Evolutionary conservation across 2,329 filamentous ascomycete species (phyloP), one percentile per base, ranked within the genome.

Genomic region (Penicillium sp.): DNA sequence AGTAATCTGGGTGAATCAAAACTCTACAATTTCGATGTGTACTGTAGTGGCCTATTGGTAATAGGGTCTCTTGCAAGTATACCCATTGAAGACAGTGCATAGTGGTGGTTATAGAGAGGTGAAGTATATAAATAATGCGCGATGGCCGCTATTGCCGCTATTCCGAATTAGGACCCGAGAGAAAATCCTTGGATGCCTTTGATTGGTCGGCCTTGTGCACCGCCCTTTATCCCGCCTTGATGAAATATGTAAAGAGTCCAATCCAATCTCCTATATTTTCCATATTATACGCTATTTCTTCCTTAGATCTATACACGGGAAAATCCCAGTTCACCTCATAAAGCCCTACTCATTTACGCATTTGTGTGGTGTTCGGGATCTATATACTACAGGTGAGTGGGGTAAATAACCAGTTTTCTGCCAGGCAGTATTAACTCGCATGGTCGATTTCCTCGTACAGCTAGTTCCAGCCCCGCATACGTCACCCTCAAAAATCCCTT

Each of bases 381-480:
- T 37, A 10, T 6, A 49, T 25, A 48, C 6, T 13, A 6, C 12
- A 6, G 6, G 46, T 25, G 15, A 49, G 46, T 37, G 31, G 31
- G 46, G 46, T 35, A 35, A 6, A 7, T 12, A 10, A 12, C 1
- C 12, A 17, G 13, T 37, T 49, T 49, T 49, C 15, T 49, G 46
- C 15, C 15, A 0, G 13, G 46, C 46, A 49, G 31, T 49, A 35
- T 37, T 49, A 35, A 35, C 46, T 49, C 29, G 29, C 46, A 48
- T 48, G 45, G 45, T 31, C 13, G 29, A 23, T 47, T 47, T 47
- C 29, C 29, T 47, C 21, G 46, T 25, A 25, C 9, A 37, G 46
- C 46, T 35, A 47, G 54, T 62, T 52, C 54, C 59, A 67, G 70
- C 72, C 71, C 71, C 72, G 72, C 71, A 74, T 73, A 73, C 72